Evolutionary conservation across 2,329 filamentous ascomycete species (phyloP).

Genomic region (Aureobasidium sp.): DNA sequence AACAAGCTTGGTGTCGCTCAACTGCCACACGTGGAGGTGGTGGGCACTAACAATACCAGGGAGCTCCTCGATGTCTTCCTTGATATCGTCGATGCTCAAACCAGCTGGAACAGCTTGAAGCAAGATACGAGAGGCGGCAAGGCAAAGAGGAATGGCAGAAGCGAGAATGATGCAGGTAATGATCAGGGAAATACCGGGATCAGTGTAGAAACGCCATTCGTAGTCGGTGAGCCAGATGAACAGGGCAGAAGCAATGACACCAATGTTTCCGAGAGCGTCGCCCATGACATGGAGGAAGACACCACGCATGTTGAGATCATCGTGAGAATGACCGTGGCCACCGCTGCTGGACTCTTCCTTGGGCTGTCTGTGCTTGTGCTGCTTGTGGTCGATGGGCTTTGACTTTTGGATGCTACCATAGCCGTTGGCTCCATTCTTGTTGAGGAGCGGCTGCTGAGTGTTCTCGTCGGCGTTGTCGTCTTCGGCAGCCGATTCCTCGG

Average conservation of each 20-base stretch:
- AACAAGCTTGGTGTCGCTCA: slow-evolving; percentile 89
- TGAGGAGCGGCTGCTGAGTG: slow-evolving; percentile 25
- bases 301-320: slow-evolving; percentile 87
- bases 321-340: slow-evolving; percentile 67
- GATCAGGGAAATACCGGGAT: slow-evolving; percentile 84
- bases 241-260: slow-evolving; percentile 72
- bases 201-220: slow-evolving; percentile 75
- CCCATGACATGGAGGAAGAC: slow-evolving; percentile 65
- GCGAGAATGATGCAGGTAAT: slow-evolving; percentile 72
- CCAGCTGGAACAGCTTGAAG: slow-evolving; percentile 89
- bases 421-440: slow-evolving; percentile 25
- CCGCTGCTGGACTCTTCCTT: slow-evolving; percentile 50
- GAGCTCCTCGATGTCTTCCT: slow-evolving; percentile 78
- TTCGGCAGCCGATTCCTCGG: slow-evolving; percentile 42
- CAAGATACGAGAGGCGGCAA: slow-evolving; percentile 75
- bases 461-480: slow-evolving; percentile 23
- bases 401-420: slow-evolving; percentile 19
- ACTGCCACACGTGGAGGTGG: slow-evolving; percentile 95
- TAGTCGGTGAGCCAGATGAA: slow-evolving; percentile 87
- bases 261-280: slow-evolving; percentile 77
- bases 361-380: slow-evolving; percentile 75
- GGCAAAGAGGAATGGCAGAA: slow-evolving; percentile 69
- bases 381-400: slow-evolving; percentile 28
- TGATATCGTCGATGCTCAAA: slow-evolving; percentile 80
- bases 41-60: slow-evolving; percentile 85